Base-by-base conservation (phyloP, 257 asterid species). In the Solanum paucissectum region DNA sequence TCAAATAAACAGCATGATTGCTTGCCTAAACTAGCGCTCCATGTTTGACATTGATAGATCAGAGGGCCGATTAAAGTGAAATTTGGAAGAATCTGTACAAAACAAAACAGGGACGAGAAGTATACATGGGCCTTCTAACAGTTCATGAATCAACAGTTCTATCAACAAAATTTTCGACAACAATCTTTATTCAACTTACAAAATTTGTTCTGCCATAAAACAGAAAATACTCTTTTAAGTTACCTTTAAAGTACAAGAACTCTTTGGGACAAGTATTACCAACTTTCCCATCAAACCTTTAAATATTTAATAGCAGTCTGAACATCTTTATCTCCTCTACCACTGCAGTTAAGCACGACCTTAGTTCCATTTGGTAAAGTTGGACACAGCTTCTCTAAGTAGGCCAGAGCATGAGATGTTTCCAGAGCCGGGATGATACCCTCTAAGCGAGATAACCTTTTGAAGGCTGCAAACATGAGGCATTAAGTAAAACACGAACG, bases 261-360 rank as follows among this genome's bases (percentile, higher is more conserved):
- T 14, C 38, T 82, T 52, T 44, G 1, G 12, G 69, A 13, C 2
- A 29, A 16, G 40, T 32, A 16, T 44, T 44, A 49, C 32, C 32
- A 29, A 49, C 3, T 38, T 29, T 2, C 62, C 33, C 23, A 84
- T 91, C 89, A 96, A 73, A 96, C 88, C 66, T 92, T 86, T 58
- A 96, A 87, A 88, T 93, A 88, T 34, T 95, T 94, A 72, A 93
- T 93, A 88, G 95, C 98, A 1, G 98, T 95, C 33, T 95, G 95
- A 49, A 95, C 98, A 89, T 97, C 98, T 90, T 97, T 96, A 89
- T 96, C 99, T 85, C 99, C 99, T 88, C 99, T 94, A 49, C 99
- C 98, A 71, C 99, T 96, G 95, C 98, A 97, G 96, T 93, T 95
- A 68, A 96, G 81, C 46, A 97, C 99, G 38, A 96, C 94, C 93